Evolutionary conservation across 2,329 filamentous ascomycete genomes (phyloP).

Genomic region (Sclerotinia sclerotiorum): DNA sequence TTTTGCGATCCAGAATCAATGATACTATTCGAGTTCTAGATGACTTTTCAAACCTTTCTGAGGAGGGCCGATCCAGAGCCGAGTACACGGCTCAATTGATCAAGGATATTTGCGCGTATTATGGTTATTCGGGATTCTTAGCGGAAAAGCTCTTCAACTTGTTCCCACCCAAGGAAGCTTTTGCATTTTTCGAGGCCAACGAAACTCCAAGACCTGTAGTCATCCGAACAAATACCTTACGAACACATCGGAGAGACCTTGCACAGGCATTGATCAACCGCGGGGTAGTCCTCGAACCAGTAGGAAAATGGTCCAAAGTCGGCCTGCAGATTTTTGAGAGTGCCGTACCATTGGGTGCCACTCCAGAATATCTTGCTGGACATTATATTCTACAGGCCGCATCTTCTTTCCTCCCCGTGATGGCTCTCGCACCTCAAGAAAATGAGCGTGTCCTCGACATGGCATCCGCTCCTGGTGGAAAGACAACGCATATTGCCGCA

Average conservation of each 20-base stretch:
- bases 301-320: conserved; percentile 98
- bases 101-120: conserved; percentile 93
- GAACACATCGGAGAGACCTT: conserved; percentile 72
- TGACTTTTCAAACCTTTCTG: conserved; percentile 78
- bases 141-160: conserved; percentile 93
- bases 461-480: conserved; percentile 93
- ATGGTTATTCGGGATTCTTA: conserved; percentile 92
- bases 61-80: conserved; percentile 76
- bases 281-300: conserved; percentile 91
- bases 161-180: conserved; percentile 89
- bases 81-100: conserved; percentile 87
- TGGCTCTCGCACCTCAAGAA: conserved; percentile 93
- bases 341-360: conserved; percentile 77
- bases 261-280: conserved; percentile 94
- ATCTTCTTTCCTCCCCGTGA: conserved; percentile 94
- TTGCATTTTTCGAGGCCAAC: conserved; percentile 99
- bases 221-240: conserved; percentile 93
- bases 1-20: conserved; percentile 84
- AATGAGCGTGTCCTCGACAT: conserved; percentile 88
- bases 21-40: conserved; percentile 91
- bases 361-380: conserved; percentile 93
- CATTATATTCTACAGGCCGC: conserved; percentile 98
- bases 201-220: conserved; percentile 91
- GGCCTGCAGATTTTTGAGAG: conserved; percentile 95
- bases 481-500: conserved; percentile 94